Percentiles rank a stretch among this genome's conserved stretches.
These are phyloP conservation scores for Asterophora parasitica DNA, from an alignment of 768 basidiomycete species.

Conservation along the genomic window DNA sequence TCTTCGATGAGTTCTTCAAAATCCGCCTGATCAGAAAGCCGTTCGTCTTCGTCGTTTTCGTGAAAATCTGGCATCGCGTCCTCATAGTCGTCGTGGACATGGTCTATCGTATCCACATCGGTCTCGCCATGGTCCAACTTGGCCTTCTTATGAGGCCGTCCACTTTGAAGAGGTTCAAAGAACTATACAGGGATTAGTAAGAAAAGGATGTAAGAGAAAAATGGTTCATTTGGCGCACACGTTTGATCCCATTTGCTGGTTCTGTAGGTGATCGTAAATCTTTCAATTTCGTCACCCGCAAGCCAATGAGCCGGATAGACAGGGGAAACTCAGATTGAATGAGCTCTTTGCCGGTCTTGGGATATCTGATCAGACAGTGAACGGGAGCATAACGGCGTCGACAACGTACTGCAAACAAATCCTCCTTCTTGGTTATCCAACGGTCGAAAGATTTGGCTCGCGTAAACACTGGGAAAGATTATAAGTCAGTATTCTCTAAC, in stretches of 20 bases:
- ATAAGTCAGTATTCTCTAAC: background rate
- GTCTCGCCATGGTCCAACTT: slow-evolving; percentile 23
- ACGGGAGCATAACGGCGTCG: slow-evolving; percentile 1
- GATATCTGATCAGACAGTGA: slow-evolving; percentile 9
- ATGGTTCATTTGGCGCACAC: slow-evolving; percentile 38
- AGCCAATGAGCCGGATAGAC: slow-evolving; percentile 78
- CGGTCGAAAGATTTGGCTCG: slow-evolving; percentile 76
- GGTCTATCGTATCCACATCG: slow-evolving; percentile 15
- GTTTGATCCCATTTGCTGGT: slow-evolving; percentile 59
- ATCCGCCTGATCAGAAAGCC: slow-evolving; percentile 14
- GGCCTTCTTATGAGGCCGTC: slow-evolving; percentile 36
- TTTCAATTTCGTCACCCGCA: slow-evolving; percentile 84
- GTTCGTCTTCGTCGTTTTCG: slow-evolving; percentile 44
- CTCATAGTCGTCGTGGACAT: slow-evolving; percentile 19
- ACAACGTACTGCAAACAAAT: slow-evolving; percentile 63
- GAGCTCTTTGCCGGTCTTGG: slow-evolving; percentile 75
- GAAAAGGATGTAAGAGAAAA: background rate
- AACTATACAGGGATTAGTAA: slow-evolving; percentile 39
- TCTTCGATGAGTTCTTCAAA: slow-evolving; percentile 18
- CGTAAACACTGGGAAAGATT: slow-evolving; percentile 53
- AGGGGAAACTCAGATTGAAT: slow-evolving; percentile 77
- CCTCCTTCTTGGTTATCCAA: slow-evolving; percentile 76
- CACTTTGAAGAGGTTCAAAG: slow-evolving; percentile 39
- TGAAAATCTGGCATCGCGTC: slow-evolving; percentile 52
- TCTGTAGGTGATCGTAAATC: slow-evolving; percentile 55